Percentiles rank a stretch among this genome's conserved stretches.
Evolutionary conservation across 306 rosid species (phyloP).

Genomic region (Pyrus bretschneideri): DNA sequence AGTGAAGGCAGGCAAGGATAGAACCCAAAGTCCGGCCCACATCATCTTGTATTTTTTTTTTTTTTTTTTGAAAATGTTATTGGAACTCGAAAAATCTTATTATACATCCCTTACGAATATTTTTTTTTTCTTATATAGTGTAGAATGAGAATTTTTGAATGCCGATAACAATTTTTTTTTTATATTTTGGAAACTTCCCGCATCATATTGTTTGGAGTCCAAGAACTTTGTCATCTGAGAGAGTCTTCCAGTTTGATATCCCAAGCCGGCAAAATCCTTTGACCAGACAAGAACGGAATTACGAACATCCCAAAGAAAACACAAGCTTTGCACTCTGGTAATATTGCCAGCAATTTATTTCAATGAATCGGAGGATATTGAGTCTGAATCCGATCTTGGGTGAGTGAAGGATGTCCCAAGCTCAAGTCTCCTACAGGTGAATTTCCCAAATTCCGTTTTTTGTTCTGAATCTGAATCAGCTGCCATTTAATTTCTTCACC

Average conservation of each 20-base stretch:
- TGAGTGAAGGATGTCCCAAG: constrained; percentile 18
- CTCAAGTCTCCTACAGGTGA: constrained; percentile 16
- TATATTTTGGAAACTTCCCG: neutral
- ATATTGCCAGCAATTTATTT: neutral
- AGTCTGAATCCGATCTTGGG: neutral
- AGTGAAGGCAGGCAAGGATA: neutral
- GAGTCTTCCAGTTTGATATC: neutral
- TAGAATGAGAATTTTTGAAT: no score
- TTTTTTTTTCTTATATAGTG: no score
- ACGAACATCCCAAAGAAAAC: constrained; percentile 2
- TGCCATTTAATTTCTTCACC: neutral
- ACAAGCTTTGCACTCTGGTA: neutral
- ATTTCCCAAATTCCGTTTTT: neutral
- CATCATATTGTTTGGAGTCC: neutral
- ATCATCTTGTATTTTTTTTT: no score
- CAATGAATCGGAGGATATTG: neutral
- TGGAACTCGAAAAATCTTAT: no score
- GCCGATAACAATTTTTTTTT: no score
- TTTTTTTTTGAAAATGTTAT: no score
- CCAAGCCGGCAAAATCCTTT: neutral
- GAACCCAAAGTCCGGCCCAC: neutral
- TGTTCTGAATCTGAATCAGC: neutral
- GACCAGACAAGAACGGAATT: neutral
- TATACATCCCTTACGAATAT: no score
- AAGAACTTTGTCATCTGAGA: neutral